Conservation (phyloP, 2,329 filamentous ascomycete genomes). For the Aspergillus sp. region DNA sequence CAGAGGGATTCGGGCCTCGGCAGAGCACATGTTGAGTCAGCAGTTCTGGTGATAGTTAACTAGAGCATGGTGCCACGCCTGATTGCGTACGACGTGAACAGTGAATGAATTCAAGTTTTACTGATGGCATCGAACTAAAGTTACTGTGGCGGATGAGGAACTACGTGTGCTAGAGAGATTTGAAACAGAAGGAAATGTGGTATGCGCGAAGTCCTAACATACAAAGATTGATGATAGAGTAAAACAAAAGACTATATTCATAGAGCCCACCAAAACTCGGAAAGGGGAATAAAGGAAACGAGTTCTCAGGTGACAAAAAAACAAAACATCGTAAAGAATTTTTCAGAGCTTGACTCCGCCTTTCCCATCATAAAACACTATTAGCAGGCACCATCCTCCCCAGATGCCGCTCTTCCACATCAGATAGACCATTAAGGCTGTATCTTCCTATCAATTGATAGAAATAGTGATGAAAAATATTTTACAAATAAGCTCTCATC, state of each 20-base stretch:
- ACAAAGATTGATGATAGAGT: constrained; percentile 25
- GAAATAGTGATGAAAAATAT: constrained; percentile 19
- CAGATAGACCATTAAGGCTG: not conserved
- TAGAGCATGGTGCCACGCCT: no score
- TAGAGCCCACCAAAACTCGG: constrained; percentile 30
- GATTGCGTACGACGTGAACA: no score
- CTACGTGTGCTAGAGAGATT: not conserved
- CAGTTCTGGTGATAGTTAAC: not conserved
- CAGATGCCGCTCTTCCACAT: constrained; percentile 9
- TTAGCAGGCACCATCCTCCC: constrained; percentile 11
- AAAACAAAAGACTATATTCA: constrained; percentile 36
- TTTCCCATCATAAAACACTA: constrained; percentile 25
- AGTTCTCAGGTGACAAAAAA: constrained; percentile 14
- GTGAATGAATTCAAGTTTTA: no score
- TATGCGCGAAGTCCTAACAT: constrained; percentile 36
- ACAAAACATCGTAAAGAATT: constrained; percentile 30
- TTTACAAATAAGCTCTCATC: constrained; percentile 14
- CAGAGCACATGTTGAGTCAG: constrained; percentile 10
- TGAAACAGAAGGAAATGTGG: constrained; percentile 26
- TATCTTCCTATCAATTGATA: constrained; percentile 7
- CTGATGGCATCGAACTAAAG: not conserved
- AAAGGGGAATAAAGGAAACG: constrained; percentile 22
- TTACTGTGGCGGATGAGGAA: constrained; percentile 2
- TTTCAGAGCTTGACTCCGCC: constrained; percentile 30
- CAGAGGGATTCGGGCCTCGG: constrained; percentile 1